phyloP scores from a whole-genome alignment of 257 asterid species.

The Echium plantagineum region DNA sequence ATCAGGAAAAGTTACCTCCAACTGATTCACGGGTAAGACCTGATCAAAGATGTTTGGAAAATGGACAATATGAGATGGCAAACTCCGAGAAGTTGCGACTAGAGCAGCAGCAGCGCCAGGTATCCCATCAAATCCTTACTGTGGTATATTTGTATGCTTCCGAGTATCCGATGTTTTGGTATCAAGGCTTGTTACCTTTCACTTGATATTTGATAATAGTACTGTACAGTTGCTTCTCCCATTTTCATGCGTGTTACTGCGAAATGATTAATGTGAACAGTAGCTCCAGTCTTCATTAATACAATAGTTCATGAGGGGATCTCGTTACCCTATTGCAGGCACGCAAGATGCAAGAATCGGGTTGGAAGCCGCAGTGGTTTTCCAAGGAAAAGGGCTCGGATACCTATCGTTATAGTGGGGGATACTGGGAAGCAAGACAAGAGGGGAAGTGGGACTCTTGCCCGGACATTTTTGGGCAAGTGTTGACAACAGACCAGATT shows the following conservation, averaged over 20 bases:
- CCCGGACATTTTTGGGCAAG: slow-evolving; percentile 77
- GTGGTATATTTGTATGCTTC: neutral
- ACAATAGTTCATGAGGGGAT: neutral
- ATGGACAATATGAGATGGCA: slow-evolving; percentile 78
- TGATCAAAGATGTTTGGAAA: slow-evolving; percentile 90
- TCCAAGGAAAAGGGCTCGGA: slow-evolving; percentile 45
- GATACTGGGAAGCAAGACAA: slow-evolving; percentile 97
- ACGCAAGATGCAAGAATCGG: slow-evolving; percentile 80
- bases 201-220: too few species aligned
- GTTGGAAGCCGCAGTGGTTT: slow-evolving; percentile 90
- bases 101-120: slow-evolving; percentile 95
- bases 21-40: slow-evolving; percentile 97
- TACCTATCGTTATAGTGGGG: slow-evolving; percentile 51
- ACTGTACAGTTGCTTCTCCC: neutral
- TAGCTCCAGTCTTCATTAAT: neutral
- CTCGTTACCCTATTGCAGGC: slow-evolving; percentile 33
- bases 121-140: slow-evolving; percentile 16
- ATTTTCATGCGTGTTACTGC: neutral
- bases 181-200: too few species aligned
- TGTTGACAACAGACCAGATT: slow-evolving; percentile 34
- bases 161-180: too few species aligned
- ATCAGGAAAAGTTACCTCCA: slow-evolving; percentile 87
- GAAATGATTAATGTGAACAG: neutral
- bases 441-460: slow-evolving; percentile 67
- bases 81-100: slow-evolving; percentile 70